These are phyloP conservation scores for Allantophomopsis lycopodina DNA, from an alignment of 2,329 filamentous ascomycete genomes.

Conservation along the genomic window DNA sequence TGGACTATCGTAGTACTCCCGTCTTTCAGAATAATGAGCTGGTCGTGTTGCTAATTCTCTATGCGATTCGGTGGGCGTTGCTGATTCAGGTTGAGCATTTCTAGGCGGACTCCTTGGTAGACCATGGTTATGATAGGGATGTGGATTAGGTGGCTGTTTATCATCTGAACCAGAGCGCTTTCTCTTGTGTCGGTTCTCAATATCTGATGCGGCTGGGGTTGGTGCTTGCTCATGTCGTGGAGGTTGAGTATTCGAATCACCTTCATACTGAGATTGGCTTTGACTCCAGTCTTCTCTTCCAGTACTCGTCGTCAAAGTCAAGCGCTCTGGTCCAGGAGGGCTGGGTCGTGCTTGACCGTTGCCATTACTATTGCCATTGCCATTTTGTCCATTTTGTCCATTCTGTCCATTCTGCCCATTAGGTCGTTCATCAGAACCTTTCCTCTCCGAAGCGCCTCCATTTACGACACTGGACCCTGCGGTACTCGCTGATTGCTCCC, in stretches of 20 bases:
- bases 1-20: not conserved
- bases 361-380: too few species aligned
- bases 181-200: slow-evolving; percentile 40
- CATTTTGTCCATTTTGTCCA: too few species aligned
- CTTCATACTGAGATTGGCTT: slow-evolving; percentile 5
- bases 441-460: slow-evolving; percentile 10
- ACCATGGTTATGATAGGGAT: slow-evolving; percentile 21
- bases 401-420: slow-evolving; percentile 6
- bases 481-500: slow-evolving; percentile 7
- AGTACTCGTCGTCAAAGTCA: slow-evolving; percentile 15
- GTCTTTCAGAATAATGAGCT: not conserved
- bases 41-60: not conserved
- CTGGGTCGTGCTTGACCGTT: slow-evolving; percentile 12
- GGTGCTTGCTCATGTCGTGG: slow-evolving; percentile 7
- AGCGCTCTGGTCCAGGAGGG: slow-evolving; percentile 18
- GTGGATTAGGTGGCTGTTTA: slow-evolving; percentile 17
- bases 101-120: slow-evolving; percentile 20
- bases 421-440: slow-evolving; percentile 15
- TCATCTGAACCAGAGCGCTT: slow-evolving; percentile 58
- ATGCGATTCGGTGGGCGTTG: slow-evolving; percentile 16
- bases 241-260: slow-evolving; percentile 6
- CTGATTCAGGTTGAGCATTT: slow-evolving; percentile 14
- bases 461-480: slow-evolving; percentile 5
- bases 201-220: slow-evolving; percentile 11
- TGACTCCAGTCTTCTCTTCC: slow-evolving; percentile 16